Conservation (phyloP, 805 yeast genomes). For the Candida berthetii region DNA sequence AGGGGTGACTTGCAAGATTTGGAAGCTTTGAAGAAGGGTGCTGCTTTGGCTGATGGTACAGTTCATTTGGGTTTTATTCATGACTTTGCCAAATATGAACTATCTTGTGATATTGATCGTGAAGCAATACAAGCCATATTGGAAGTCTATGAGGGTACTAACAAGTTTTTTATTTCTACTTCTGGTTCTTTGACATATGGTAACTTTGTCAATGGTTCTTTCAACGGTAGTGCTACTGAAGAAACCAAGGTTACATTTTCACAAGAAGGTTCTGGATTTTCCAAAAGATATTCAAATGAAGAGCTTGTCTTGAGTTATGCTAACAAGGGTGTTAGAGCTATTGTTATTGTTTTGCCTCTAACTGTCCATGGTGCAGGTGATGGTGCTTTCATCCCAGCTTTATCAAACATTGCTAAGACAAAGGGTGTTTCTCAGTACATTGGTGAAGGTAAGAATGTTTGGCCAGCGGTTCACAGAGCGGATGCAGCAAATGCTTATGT, state of each 20-base stretch:
- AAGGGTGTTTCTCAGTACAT: slow-evolving; percentile 24
- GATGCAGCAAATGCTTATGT: slow-evolving; percentile 29
- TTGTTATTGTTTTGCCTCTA: slow-evolving; percentile 23
- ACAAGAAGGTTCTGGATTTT: neutral
- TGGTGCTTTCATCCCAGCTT: slow-evolving; percentile 17
- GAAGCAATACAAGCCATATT: slow-evolving; percentile 21
- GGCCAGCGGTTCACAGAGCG: slow-evolving; percentile 24
- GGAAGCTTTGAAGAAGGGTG: slow-evolving; percentile 22
- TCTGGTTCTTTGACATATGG: slow-evolving; percentile 14
- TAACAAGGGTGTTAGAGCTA: slow-evolving; percentile 21
- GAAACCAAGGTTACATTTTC: neutral
- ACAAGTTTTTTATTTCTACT: slow-evolving; percentile 22
- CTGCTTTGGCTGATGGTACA: slow-evolving; percentile 27
- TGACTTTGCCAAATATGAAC: slow-evolving; percentile 19
- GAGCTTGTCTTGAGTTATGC: slow-evolving; percentile 8
- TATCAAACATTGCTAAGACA: slow-evolving; percentile 23
- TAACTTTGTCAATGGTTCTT: slow-evolving; percentile 4
- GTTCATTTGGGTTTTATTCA: slow-evolving; percentile 31
- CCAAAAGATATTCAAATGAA: slow-evolving; percentile 11
- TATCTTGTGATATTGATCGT: slow-evolving; percentile 17
- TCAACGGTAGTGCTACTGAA: slow-evolving; percentile 6
- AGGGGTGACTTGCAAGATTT: slow-evolving; percentile 24
- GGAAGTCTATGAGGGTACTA: slow-evolving; percentile 19
- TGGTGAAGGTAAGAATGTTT: slow-evolving; percentile 26
- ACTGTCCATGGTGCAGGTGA: slow-evolving; percentile 28